Base-by-base conservation (phyloP, 176 grass and related monocot genomes). In the Musa acuminata region DNA sequence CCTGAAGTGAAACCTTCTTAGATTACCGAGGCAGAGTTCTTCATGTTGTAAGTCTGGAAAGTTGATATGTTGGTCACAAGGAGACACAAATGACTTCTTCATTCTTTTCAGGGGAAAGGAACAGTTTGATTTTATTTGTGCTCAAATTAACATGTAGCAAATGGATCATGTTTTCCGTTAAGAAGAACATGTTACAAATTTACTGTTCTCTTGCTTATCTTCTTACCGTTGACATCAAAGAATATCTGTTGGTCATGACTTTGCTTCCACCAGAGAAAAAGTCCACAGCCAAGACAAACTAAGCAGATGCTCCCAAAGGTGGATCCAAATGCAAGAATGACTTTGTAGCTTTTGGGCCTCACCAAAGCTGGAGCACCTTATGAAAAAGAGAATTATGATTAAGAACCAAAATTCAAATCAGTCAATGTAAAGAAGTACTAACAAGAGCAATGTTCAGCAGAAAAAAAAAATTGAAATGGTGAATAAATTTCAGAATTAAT, bases 191-290 rank as follows among this genome's bases (percentile, higher is more conserved):
- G 16, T 72, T 21, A 1, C 9, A 16, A 62, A 22, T 72, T 50
- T 20, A 35, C 13, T 9, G 3, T 11, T 26, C 11, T 52, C 16
- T 51, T 55, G 5, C 13, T 52, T 25, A 75, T 77, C 71, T 80
- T 76, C 85, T 84, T 88, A 92, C 93, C 89, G 69, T 88, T 78
- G 1, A 81, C 43, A 13, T 84, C 73, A 55, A 88, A 90, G 78
- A 83, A 86, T 73, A 81, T 90, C 20, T 90, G 83, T 67, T 57
- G 76, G 62, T 83, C 88, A 79, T 21, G 75, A 66, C 48, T 84
- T 78, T 71, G 64, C 59, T 74, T 84, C 89, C 89, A 90, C 93
- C 89, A 92, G 50, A 92, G 73, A 52, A 92, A 75, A 66, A 90
- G 71, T 14, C 85, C 89, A 49, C 75, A 62, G 1, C 29, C 71